Conservation (phyloP, 2,329 filamentous ascomycete genomes). For the Mollisiaceae sp. region DNA sequence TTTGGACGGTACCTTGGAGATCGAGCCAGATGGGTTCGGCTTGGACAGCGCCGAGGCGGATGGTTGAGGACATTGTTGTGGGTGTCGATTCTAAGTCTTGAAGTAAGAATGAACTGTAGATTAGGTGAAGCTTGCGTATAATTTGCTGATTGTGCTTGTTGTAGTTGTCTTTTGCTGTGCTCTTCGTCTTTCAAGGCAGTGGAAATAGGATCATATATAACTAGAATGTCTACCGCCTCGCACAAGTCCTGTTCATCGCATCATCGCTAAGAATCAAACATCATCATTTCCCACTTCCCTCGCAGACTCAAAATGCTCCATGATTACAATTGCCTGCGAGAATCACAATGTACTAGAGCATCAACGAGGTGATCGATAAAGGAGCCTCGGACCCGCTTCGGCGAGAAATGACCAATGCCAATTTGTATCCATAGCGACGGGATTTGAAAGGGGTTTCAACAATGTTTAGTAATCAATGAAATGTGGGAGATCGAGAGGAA, state of each 20-base stretch:
- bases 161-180: background rate
- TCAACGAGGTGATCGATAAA: background rate
- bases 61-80: background rate
- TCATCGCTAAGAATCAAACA: background rate
- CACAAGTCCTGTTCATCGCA: background rate
- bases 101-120: background rate
- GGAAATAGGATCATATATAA: background rate
- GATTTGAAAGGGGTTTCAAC: background rate
- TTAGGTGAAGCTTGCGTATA: background rate
- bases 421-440: background rate
- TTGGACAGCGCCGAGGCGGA: conserved; percentile 54
- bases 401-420: background rate
- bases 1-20: conserved; percentile 57
- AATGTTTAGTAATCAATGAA: background rate
- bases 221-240: background rate
- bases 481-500: too few relatives aligned
- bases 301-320: background rate
- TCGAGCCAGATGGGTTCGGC: conserved; percentile 66
- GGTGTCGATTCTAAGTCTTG: background rate
- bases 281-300: background rate
- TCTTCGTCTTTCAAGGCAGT: background rate
- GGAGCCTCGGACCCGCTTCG: background rate
- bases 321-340: background rate
- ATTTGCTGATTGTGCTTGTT: background rate
- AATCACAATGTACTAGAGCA: background rate